Evolutionary conservation across 192 early-diverging fungal genomes (phyloP), one percentile per base, ranked within the genome.

Genomic region (Piromyces sp.): DNA sequence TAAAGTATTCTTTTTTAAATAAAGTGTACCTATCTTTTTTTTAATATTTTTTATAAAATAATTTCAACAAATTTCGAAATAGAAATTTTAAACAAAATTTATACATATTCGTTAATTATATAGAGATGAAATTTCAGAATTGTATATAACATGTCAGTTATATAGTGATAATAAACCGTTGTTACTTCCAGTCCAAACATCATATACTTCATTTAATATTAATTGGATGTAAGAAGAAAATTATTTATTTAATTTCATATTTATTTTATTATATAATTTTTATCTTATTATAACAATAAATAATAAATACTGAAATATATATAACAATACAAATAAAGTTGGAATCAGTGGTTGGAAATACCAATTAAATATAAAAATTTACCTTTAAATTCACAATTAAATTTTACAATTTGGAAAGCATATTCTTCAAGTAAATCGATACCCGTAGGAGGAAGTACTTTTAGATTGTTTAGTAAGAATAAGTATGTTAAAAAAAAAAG

Each of bases 261-360:
- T 15, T 51, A 22, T 51, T 51, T 38, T 38, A 38, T 38, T n/a
- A n/a, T n/a, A n/a, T n/a, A n/a, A n/a, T n/a, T n/a, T n/a, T n/a
- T n/a, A n/a, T n/a, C n/a, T n/a, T n/a, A n/a, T n/a, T n/a, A n/a
- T n/a, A n/a, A n/a, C n/a, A n/a, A n/a, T n/a, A n/a, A n/a, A n/a
- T n/a, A n/a, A n/a, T n/a, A n/a, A n/a, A n/a, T n/a, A n/a, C n/a
- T n/a, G n/a, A n/a, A n/a, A n/a, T n/a, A n/a, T n/a, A n/a, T n/a
- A n/a, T n/a, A n/a, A n/a, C n/a, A n/a, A n/a, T n/a, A n/a, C n/a
- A n/a, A n/a, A n/a, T n/a, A 51, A n/a, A 94, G 92, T 30, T 97
- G 95, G 95, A 93, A 96, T 86, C 96, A 98, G 88, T 97, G 97
- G 96, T 85, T 98, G 16, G 86, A 88, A 26, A 88, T 98, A 33